Evolutionary conservation across 1,284 basidiomycete genomes (phyloP).

Genomic region (Ganoderma leucocontextum): DNA sequence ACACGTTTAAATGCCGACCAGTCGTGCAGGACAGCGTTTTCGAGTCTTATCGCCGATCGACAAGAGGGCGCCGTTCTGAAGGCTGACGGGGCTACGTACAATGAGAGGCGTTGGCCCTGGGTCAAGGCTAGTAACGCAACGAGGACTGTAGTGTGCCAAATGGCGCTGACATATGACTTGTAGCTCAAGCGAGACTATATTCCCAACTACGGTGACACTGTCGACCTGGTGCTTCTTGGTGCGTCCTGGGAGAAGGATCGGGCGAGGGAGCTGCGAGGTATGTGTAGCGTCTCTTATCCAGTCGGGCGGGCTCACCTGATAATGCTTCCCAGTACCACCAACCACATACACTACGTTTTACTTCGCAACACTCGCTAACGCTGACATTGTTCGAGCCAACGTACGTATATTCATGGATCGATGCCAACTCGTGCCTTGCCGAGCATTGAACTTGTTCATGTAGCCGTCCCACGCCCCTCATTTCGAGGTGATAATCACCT

Average conservation of each 20-base stretch:
- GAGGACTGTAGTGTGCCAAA: too few relatives aligned
- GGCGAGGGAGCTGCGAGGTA: conserved; percentile 78
- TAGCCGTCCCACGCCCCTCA: conserved; percentile 58
- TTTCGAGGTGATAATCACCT: conserved; percentile 77
- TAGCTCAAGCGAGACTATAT: conserved; percentile 83
- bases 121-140: conserved; percentile 68
- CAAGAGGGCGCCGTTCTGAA: conserved; percentile 84
- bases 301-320: background rate
- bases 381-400: conserved; percentile 44
- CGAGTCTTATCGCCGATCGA: conserved; percentile 55
- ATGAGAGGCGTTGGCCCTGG: conserved; percentile 71
- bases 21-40: conserved; percentile 57
- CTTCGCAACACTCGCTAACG: conserved; percentile 65
- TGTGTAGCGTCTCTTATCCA: conserved; percentile 19
- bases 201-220: conserved; percentile 77
- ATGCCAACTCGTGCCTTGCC: background rate
- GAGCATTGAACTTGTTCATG: background rate
- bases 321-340: conserved; percentile 62
- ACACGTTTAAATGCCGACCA: conserved; percentile 33
- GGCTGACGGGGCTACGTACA: conserved; percentile 70
- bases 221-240: conserved; percentile 81
- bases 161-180: background rate
- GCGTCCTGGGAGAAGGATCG: conserved; percentile 83
- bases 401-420: conserved; percentile 42
- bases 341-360: conserved; percentile 82